Percentiles rank a stretch among this genome's conserved stretches.
phyloP scores from a whole-genome alignment of 2,329 filamentous ascomycete genomes.

The Beauveria sp. region DNA sequence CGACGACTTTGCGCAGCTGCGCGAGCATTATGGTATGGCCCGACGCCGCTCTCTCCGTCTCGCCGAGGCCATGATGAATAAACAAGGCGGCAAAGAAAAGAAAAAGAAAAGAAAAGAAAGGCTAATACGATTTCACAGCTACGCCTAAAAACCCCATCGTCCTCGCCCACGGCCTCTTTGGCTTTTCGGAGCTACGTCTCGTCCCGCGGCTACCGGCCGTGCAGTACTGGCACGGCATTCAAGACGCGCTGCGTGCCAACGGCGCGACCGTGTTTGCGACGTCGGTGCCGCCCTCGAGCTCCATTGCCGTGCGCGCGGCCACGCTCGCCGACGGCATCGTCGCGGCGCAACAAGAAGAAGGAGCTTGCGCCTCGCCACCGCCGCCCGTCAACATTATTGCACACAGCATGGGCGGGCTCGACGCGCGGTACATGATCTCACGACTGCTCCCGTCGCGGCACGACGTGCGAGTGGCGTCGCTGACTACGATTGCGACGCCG shows the following conservation, averaged over 20 bases:
- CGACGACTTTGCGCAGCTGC: slow-evolving; percentile 39
- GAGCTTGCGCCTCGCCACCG: slow-evolving; percentile 13
- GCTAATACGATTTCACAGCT: slow-evolving; percentile 24
- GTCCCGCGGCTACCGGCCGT: slow-evolving; percentile 45
- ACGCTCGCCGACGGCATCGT: slow-evolving; percentile 49
- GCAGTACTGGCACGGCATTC: slow-evolving; percentile 59
- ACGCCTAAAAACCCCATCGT: slow-evolving; percentile 55
- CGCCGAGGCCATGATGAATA: neutral
- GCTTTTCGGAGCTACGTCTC: slow-evolving; percentile 51
- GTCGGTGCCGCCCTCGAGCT: slow-evolving; percentile 53
- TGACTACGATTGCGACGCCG: slow-evolving; percentile 49
- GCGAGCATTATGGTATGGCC: slow-evolving; percentile 35
- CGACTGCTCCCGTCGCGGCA: slow-evolving; percentile 35
- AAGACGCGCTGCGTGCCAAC: slow-evolving; percentile 46
- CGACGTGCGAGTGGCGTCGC: slow-evolving; percentile 37
- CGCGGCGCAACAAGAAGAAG: slow-evolving; percentile 19
- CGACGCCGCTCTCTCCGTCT: neutral
- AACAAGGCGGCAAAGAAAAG: neutral
- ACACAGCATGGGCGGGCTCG: slow-evolving; percentile 61
- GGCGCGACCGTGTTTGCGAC: slow-evolving; percentile 50
- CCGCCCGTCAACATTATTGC: slow-evolving; percentile 68
- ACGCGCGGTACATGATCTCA: slow-evolving; percentile 59
- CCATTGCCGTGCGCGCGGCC: slow-evolving; percentile 52
- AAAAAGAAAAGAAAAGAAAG: neutral
- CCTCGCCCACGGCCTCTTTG: slow-evolving; percentile 57